phyloP scores from a whole-genome alignment of 2,329 filamentous ascomycete species.

The Penicillium nordicum region DNA sequence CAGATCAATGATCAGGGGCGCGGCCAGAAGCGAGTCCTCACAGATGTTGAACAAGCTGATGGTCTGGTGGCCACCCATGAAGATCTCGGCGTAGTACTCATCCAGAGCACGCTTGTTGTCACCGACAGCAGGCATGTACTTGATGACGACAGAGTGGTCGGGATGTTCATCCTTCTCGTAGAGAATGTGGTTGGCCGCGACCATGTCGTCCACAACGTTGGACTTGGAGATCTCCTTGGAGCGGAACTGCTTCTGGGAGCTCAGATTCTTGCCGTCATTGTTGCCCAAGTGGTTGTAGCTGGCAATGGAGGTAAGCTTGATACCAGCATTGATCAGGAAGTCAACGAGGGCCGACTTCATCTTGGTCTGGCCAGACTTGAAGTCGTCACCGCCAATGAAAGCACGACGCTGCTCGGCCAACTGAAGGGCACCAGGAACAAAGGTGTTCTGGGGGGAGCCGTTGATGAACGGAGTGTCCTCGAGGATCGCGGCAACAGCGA shows the following conservation, averaged over 20 bases:
- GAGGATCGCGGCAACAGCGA: constrained; percentile 89
- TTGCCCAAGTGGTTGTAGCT: constrained; percentile 99
- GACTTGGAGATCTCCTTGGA: constrained; percentile 99
- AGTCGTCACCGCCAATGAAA: constrained; percentile 97
- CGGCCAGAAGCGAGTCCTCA: constrained; percentile 94
- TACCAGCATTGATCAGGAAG: constrained; percentile 96
- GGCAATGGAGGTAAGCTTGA: constrained; percentile 97
- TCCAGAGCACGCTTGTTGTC: constrained; percentile 99
- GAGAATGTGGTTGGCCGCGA: constrained; percentile 86
- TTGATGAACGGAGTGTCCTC: constrained; percentile 96
- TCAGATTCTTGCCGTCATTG: constrained; percentile 98
- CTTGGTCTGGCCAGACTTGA: constrained; percentile 99
- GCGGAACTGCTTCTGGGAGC: constrained; percentile 96
- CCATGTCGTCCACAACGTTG: constrained; percentile 99
- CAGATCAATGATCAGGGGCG: constrained; percentile 94
- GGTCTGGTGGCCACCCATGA: constrained; percentile 96
- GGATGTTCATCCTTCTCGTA: constrained; percentile 93
- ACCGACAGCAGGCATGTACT: constrained; percentile 98
- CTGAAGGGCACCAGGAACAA: constrained; percentile 86
- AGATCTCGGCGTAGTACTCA: constrained; percentile 99
- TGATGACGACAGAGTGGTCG: constrained; percentile 98
- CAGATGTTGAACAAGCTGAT: constrained; percentile 99
- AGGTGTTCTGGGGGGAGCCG: constrained; percentile 97
- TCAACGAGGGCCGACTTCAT: constrained; percentile 99
- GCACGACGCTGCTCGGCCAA: constrained; percentile 81